Conservation (phyloP, 768 basidiomycete genomes). For the Hericium coralloides region DNA sequence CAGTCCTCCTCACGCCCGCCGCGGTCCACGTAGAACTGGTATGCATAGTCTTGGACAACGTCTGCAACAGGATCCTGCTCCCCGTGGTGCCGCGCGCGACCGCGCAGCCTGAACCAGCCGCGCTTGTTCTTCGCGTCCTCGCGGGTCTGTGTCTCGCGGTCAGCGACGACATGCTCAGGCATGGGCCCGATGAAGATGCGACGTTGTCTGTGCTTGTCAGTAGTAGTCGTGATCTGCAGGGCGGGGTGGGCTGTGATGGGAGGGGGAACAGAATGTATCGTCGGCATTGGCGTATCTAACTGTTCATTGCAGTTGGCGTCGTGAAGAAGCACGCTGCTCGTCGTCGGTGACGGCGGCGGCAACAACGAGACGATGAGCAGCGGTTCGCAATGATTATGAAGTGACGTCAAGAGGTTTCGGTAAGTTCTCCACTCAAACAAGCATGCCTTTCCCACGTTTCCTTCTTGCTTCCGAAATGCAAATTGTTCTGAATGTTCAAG, state of each 20-base stretch:
- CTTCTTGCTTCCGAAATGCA: too few species aligned
- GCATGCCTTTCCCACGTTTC: too few species aligned
- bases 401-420: too few species aligned
- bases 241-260: slow-evolving; percentile 6
- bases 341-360: too few species aligned
- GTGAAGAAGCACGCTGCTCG: too few species aligned
- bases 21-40: slow-evolving; percentile 50
- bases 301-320: too few species aligned
- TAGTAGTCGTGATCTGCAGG: not conserved
- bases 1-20: slow-evolving; percentile 64
- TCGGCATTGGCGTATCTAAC: not conserved
- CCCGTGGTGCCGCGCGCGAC: slow-evolving; percentile 19
- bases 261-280: slow-evolving; percentile 5
- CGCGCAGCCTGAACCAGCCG: slow-evolving; percentile 6
- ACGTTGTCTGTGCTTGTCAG: slow-evolving; percentile 29
- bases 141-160: slow-evolving; percentile 9
- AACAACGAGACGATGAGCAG: too few species aligned
- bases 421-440: too few species aligned
- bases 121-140: slow-evolving; percentile 9
- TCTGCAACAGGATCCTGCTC: slow-evolving; percentile 30
- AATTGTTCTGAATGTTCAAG: too few species aligned
- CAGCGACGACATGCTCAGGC: slow-evolving; percentile 50
- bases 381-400: too few species aligned
- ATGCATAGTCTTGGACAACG: slow-evolving; percentile 52
- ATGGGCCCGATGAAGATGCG: slow-evolving; percentile 73